Evolutionary conservation across 352 stramenopile genomes (phyloP).

Genomic region (Lagenidium giganteum): DNA sequence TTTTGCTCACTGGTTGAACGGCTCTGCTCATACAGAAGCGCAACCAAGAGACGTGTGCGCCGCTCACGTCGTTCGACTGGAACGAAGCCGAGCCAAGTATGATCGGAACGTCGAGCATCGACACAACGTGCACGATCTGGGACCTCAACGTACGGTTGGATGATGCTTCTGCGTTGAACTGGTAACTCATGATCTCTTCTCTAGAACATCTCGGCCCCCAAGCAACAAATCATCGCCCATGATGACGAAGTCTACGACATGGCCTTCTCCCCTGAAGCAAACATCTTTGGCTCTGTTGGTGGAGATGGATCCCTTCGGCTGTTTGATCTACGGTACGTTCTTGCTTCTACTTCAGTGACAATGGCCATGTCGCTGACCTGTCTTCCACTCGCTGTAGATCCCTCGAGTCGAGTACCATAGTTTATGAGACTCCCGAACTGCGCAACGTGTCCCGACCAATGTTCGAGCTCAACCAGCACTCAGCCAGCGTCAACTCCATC

Average conservation of each 20-base stretch:
- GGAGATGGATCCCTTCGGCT: constrained; percentile 95
- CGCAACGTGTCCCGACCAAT: constrained; percentile 89
- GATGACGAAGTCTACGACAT: constrained; percentile 99
- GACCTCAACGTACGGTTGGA: constrained; percentile 89
- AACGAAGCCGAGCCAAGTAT: constrained; percentile 95
- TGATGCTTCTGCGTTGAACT: background rate
- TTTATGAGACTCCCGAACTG: constrained; percentile 92
- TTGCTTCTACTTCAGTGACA: background rate
- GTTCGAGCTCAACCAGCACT: constrained; percentile 90
- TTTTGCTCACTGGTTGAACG: constrained; percentile 1
- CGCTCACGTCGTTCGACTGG: constrained; percentile 98
- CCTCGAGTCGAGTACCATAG: constrained; percentile 93
- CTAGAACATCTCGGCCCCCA: constrained; percentile 56
- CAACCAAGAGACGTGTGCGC: constrained; percentile 93
- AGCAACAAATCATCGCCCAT: constrained; percentile 97
- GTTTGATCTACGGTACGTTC: constrained; percentile 94
- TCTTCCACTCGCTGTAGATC: constrained; percentile 19
- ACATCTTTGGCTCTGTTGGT: constrained; percentile 96
- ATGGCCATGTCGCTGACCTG: background rate
- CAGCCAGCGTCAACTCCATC: constrained; percentile 92
- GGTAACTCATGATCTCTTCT: background rate
- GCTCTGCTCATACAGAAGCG: constrained; percentile 37
- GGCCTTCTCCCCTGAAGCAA: constrained; percentile 90
- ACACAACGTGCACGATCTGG: constrained; percentile 99
- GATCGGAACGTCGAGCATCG: constrained; percentile 95